Evolutionary conservation across 2,329 filamentous ascomycete genomes (phyloP).

Genomic region (Colletotrichum sp.): DNA sequence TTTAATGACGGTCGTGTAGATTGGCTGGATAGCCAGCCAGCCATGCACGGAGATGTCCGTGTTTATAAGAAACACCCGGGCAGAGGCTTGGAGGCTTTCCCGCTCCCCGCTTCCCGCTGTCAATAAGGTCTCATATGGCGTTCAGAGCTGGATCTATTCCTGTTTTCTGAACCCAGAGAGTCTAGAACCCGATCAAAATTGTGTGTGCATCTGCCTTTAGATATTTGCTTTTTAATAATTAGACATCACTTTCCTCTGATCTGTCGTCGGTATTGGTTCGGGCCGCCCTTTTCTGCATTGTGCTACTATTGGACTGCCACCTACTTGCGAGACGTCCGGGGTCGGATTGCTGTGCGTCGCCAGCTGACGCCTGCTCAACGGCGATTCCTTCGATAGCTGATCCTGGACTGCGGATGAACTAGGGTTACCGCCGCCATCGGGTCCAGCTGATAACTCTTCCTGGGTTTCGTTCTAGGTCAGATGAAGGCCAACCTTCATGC

Average conservation of each 20-base stretch:
- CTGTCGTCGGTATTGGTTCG: neutral
- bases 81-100: neutral
- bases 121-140: neutral
- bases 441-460: constrained; percentile 3
- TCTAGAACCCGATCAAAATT: neutral
- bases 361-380: neutral
- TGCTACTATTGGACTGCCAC: neutral
- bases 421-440: constrained; percentile 10
- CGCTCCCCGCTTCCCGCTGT: neutral
- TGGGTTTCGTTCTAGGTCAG: constrained; percentile 16
- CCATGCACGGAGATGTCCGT: neutral
- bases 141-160: neutral
- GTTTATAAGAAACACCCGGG: neutral
- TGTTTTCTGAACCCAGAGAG: neutral
- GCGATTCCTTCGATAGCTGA: neutral
- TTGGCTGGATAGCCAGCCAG: neutral
- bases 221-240: neutral
- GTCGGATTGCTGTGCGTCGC: neutral
- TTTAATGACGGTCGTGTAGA: neutral
- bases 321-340: neutral
- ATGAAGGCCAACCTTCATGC: constrained; percentile 12
- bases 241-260: neutral
- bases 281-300: neutral
- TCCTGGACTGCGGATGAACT: neutral
- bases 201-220: neutral